Conservation (phyloP, 2,329 filamentous ascomycete genomes). For the Monosporascus sp. region DNA sequence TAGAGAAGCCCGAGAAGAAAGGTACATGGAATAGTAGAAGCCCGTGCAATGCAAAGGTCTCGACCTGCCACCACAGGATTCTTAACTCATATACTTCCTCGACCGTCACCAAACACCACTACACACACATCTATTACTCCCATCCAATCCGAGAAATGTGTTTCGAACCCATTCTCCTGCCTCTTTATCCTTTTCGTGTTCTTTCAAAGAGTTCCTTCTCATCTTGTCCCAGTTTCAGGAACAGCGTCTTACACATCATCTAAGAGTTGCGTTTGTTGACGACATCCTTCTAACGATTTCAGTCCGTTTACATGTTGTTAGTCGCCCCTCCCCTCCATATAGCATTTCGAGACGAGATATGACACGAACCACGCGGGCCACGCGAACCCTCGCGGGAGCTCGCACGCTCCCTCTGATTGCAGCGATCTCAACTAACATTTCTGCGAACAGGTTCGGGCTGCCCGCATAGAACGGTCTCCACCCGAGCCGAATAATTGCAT, state of each 20-base stretch:
- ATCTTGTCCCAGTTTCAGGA: conserved; percentile 21
- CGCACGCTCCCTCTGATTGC: conserved; percentile 32
- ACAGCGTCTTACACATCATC: conserved; percentile 26
- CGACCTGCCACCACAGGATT: conserved; percentile 20
- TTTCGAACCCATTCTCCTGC: conserved; percentile 22
- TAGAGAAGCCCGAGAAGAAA: conserved; percentile 17
- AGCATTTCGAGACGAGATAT: conserved; percentile 19
- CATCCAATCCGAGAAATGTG: conserved; percentile 22
- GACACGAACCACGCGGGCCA: conserved; percentile 23
- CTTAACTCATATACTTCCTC: conserved; percentile 20
- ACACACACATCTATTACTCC: conserved; percentile 10
- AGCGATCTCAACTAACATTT: conserved; percentile 28
- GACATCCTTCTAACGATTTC: conserved; percentile 11
- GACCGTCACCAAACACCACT: neutral
- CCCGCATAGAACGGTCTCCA: conserved; percentile 35
- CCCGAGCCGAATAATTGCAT: conserved; percentile 21
- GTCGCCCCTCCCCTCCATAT: conserved; percentile 2
- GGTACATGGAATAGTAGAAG: conserved; percentile 23
- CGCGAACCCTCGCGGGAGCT: conserved; percentile 31
- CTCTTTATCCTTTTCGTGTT: conserved; percentile 22
- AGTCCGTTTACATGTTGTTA: conserved; percentile 17
- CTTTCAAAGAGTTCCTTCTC: conserved; percentile 19
- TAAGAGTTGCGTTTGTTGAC: conserved; percentile 12
- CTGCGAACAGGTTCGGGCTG: conserved; percentile 44
- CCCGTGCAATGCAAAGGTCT: conserved; percentile 23